Base-by-base conservation (phyloP, 441 rosid genomes). In the Adansonia madagascariensis region DNA sequence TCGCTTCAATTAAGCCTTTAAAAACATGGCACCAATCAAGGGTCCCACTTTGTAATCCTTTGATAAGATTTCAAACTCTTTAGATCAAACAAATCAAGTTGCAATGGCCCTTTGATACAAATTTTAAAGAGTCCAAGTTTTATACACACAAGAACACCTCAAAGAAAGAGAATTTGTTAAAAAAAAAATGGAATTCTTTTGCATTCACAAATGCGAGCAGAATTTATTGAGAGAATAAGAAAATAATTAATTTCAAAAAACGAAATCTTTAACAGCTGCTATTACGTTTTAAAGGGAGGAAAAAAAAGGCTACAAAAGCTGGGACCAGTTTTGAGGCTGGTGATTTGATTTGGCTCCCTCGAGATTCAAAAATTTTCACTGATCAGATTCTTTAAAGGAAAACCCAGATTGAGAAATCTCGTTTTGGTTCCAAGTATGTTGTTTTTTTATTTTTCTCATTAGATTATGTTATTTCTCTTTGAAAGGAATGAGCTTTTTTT, bases 31-130 rank as follows among this genome's bases (percentile, higher is more conserved):
- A 44, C 44, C 52, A 44, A 44, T 17, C 52, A 66, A 18, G 15
- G 53, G 53, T 43, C 71, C 52, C 55, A 44, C 71, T 65, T 17
- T 43, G 71, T 27, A 65, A 43, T n/a, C 55, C 55, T 11, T 11
- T 50, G 55, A 50, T 50, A 1, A 14, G 55, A 50, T 50, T 65
- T 61, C 9, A 27, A 61, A 8, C 31, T 27, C 0, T 61, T 61
- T 61, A 7, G 27, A 27, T 61, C 65, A 4, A 61, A 61, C n/a
- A 14, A 31, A 65, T 18, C 71, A 41, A n/a, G 46, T n/a, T 49
- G 20, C 22, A 39, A 8, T 31, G 6, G 43, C 24, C 15, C 4
- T 22, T 60, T 27, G n/a, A 24, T 3, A 62, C 31, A 62, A 4
- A 12, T 27, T 11, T 31, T 0, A 5, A 39, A 4, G 12, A 22